Conservation (phyloP, 257 asterid species). For the Asclepias syriaca region DNA sequence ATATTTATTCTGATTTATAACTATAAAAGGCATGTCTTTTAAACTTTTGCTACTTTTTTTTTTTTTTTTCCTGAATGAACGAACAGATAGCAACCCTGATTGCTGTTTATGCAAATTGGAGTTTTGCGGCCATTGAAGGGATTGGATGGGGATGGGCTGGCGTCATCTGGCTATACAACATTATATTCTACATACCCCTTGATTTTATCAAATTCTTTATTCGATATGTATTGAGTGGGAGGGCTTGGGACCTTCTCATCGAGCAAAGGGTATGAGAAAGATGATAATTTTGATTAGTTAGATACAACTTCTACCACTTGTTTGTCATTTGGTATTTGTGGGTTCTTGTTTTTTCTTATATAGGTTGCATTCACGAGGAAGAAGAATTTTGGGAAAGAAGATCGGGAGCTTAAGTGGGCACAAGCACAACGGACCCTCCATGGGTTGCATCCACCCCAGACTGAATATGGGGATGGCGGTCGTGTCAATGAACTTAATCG, state of each 20-base stretch:
- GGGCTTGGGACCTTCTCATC: constrained; percentile 39
- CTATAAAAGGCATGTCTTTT: background rate
- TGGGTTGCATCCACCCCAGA: constrained; percentile 58
- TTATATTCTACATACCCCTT: constrained; percentile 64
- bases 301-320: background rate
- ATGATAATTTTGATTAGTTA: background rate
- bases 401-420: constrained; percentile 61
- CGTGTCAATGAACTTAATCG: constrained; percentile 47
- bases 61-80: constrained; percentile 6
- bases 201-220: constrained; percentile 61
- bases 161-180: constrained; percentile 63
- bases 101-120: constrained; percentile 67
- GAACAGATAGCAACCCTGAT: constrained; percentile 52
- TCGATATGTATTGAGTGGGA: constrained; percentile 40
- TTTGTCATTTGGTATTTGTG: constrained; percentile 7
- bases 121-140: constrained; percentile 57
- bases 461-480: constrained; percentile 26
- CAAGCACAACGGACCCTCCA: constrained; percentile 64
- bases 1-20: background rate
- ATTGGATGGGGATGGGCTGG: constrained; percentile 87
- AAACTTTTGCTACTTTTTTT: background rate
- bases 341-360: too few relatives aligned
- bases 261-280: constrained; percentile 21
- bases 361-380: constrained; percentile 53
- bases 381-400: constrained; percentile 69